These are phyloP conservation scores for Lophium mytilinum DNA, from an alignment of 495 filamentous ascomycete genomes.

Conservation along the genomic window DNA sequence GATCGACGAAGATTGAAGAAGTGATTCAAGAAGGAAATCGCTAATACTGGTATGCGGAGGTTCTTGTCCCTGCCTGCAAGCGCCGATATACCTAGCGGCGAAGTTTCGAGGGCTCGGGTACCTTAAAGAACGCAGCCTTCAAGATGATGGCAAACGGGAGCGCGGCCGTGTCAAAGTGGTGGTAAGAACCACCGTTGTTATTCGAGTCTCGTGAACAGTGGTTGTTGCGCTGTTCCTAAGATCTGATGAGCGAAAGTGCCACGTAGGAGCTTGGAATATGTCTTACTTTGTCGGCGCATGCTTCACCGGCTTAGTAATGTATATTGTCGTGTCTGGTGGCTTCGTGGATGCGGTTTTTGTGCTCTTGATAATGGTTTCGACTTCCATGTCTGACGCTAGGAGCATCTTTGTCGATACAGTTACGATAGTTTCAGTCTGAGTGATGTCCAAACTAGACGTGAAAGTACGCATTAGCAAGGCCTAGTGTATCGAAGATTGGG, in stretches of 20 bases:
- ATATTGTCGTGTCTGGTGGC: neutral
- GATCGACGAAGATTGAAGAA: neutral
- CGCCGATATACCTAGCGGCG: neutral
- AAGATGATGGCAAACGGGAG: neutral
- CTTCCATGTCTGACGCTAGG: conserved; percentile 16
- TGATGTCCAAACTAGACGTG: conserved; percentile 17
- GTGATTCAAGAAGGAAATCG: neutral
- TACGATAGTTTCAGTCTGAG: conserved; percentile 26
- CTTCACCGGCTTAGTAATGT: neutral
- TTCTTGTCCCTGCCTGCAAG: neutral
- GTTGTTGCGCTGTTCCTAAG: neutral
- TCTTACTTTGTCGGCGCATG: neutral
- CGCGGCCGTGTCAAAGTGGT: neutral
- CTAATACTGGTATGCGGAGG: neutral
- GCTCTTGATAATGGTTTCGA: conserved; percentile 12
- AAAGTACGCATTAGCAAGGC: too few species aligned
- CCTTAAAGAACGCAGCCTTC: neutral
- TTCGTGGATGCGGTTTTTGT: neutral
- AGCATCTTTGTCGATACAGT: conserved; percentile 23
- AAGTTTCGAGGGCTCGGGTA: neutral
- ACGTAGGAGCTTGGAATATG: neutral
- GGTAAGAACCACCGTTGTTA: neutral
- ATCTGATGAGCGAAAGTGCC: neutral
- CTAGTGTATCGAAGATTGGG: too few species aligned
- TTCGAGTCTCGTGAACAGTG: neutral